Percentiles rank a stretch among this genome's conserved stretches.
Evolutionary conservation across 2,329 filamentous ascomycete genomes (phyloP).

Genomic region (Leptographium procerum): DNA sequence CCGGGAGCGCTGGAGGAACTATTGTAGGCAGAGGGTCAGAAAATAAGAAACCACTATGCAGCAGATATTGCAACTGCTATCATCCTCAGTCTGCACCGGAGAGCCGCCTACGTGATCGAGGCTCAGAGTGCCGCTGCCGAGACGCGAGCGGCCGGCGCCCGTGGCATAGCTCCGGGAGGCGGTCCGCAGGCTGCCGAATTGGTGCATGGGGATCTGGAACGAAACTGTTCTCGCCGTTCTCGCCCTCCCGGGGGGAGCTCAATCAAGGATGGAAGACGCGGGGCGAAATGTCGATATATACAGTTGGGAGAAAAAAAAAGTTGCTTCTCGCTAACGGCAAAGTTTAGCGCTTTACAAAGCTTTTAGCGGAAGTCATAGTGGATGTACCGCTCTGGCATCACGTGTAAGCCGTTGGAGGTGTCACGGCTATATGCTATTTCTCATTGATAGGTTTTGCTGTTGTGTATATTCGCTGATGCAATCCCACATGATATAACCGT

Average conservation of each 20-base stretch:
- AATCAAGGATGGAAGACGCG: background rate
- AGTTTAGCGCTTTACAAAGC: background rate
- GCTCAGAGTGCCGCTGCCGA: constrained; percentile 31
- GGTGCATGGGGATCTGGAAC: background rate
- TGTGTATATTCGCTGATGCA: background rate
- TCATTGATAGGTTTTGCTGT: background rate
- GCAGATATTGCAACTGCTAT: too few relatives aligned
- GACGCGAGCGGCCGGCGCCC: constrained; percentile 20
- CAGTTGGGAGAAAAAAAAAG: background rate
- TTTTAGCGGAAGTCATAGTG: background rate
- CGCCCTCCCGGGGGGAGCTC: background rate
- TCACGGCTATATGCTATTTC: background rate
- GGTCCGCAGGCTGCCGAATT: background rate
- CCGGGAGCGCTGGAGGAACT: constrained; percentile 49
- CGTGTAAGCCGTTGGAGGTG: background rate
- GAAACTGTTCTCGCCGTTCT: background rate
- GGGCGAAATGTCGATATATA: too few relatives aligned
- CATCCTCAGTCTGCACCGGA: background rate
- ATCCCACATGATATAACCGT: background rate
- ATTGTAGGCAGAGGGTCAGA: background rate
- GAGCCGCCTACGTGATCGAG: constrained; percentile 43
- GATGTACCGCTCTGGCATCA: background rate
- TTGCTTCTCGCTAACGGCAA: background rate
- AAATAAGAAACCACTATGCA: too few relatives aligned
- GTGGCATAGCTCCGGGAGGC: constrained; percentile 22